These are phyloP conservation scores for Fraxinus floribunda DNA, from an alignment of 305 asterid genomes.

Conservation along the genomic window DNA sequence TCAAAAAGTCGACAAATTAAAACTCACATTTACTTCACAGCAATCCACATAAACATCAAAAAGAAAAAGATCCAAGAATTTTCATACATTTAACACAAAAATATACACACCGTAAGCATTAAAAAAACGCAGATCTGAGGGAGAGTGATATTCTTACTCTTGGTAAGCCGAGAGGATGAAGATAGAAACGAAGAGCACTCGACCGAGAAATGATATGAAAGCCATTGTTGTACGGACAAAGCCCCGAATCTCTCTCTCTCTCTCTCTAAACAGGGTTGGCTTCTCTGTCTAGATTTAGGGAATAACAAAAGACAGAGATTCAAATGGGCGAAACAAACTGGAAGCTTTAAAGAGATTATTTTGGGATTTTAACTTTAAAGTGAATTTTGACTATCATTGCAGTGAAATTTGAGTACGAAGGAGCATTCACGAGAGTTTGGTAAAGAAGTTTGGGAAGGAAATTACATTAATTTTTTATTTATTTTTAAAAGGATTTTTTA, in stretches of 20 bases:
- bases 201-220: conserved; percentile 63
- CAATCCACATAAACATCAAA: neutral
- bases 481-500: no score
- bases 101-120: neutral
- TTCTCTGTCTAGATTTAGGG: conserved; percentile 36
- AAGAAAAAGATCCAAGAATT: neutral
- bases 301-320: conserved; percentile 36
- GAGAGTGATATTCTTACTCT: conserved; percentile 52
- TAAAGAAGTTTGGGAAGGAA: no score
- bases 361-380: neutral
- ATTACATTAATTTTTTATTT: no score
- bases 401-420: neutral
- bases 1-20: neutral
- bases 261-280: conserved; percentile 28
- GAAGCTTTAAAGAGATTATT: neutral
- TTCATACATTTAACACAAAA: neutral
- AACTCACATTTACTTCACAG: conserved; percentile 10
- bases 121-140: conserved; percentile 44
- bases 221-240: conserved; percentile 49
- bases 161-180: conserved; percentile 82
- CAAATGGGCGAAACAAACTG: conserved; percentile 24
- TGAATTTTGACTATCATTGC: neutral
- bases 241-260: conserved; percentile 1
- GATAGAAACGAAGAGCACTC: conserved; percentile 81
- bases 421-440: neutral